A percentile compares a stretch with the other conserved stretches of the same genome.
Evolutionary conservation across 2,329 filamentous ascomycete species (phyloP).

Genomic region (Epichloe brachyelytri): DNA sequence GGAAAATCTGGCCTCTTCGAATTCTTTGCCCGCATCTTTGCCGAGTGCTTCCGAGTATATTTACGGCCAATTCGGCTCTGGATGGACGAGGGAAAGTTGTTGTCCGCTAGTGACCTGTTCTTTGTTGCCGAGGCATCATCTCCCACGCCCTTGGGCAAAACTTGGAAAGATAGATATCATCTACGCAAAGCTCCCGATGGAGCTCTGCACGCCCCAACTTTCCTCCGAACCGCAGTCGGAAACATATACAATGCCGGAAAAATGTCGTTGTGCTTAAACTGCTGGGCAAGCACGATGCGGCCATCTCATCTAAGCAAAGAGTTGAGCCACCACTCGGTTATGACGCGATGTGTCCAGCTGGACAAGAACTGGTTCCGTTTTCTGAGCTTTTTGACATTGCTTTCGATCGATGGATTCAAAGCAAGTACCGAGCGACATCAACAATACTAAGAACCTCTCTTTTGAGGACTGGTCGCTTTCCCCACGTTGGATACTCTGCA

Average conservation of each 20-base stretch:
- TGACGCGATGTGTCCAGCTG: conserved; percentile 37
- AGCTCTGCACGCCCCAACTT: conserved; percentile 55
- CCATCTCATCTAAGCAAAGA: conserved; percentile 15
- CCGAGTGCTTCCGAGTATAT: conserved; percentile 72
- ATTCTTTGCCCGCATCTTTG: conserved; percentile 57
- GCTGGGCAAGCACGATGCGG: conserved; percentile 41
- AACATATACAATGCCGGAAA: conserved; percentile 77
- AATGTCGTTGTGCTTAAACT: conserved; percentile 73
- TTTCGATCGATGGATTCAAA: conserved; percentile 65
- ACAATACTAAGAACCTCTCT: conserved; percentile 52
- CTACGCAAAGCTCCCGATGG: conserved; percentile 49
- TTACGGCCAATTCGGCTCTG: conserved; percentile 66
- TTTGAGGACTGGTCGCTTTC: conserved; percentile 53
- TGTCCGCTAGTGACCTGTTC: conserved; percentile 54
- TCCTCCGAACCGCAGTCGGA: conserved; percentile 54
- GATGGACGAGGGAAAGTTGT: conserved; percentile 70
- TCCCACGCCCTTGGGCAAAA: conserved; percentile 44
- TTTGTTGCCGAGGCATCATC: conserved; percentile 54
- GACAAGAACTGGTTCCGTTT: conserved; percentile 48
- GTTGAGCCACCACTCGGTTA: conserved; percentile 41
- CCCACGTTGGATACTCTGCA: conserved; percentile 54
- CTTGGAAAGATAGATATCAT: conserved; percentile 67
- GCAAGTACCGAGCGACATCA: conserved; percentile 59
- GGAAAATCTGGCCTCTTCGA: conserved; percentile 49
- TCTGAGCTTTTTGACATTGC: conserved; percentile 58